A percentile compares a stretch with the other conserved stretches of the same genome.
Conservation (phyloP, 2,329 filamentous ascomycete genomes). For the Aureobasidium sp. region DNA sequence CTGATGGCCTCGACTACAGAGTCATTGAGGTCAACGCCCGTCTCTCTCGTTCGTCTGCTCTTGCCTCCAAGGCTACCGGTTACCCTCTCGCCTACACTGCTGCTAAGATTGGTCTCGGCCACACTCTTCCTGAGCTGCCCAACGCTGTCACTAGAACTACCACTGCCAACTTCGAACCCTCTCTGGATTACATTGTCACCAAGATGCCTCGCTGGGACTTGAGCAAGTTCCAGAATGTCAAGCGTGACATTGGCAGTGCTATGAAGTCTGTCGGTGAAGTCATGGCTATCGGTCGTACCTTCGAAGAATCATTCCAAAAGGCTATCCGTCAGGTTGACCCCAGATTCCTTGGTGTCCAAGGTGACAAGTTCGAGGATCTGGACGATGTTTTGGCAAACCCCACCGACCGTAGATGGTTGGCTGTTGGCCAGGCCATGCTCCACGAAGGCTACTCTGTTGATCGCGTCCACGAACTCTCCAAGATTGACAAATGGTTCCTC, state of each 20-base stretch:
- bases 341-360: slow-evolving; percentile 85
- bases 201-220: slow-evolving; percentile 99
- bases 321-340: slow-evolving; percentile 96
- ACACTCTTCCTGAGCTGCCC: slow-evolving; percentile 88
- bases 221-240: slow-evolving; percentile 98
- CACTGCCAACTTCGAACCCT: slow-evolving; percentile 97
- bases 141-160: slow-evolving; percentile 99
- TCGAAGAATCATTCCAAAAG: slow-evolving; percentile 99
- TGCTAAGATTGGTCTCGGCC: slow-evolving; percentile 94
- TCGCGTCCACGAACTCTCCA: slow-evolving; percentile 82
- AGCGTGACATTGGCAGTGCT: slow-evolving; percentile 90
- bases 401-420: slow-evolving; percentile 93
- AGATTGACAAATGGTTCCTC: slow-evolving; percentile 99
- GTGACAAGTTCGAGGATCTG: slow-evolving; percentile 86
- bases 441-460: slow-evolving; percentile 95
- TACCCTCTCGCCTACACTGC: slow-evolving; percentile 97
- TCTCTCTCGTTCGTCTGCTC: slow-evolving; percentile 91
- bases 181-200: slow-evolving; percentile 93
- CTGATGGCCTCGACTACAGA: slow-evolving; percentile 93
- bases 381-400: slow-evolving; percentile 87
- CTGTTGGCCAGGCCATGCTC: slow-evolving; percentile 94
- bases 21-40: slow-evolving; percentile 99
- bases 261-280: slow-evolving; percentile 99
- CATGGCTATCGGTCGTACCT: slow-evolving; percentile 97
- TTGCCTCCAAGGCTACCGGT: slow-evolving; percentile 95